These are phyloP conservation scores for Dicorynia guianensis DNA, from an alignment of 306 rosid genomes.

Conservation along the genomic window DNA sequence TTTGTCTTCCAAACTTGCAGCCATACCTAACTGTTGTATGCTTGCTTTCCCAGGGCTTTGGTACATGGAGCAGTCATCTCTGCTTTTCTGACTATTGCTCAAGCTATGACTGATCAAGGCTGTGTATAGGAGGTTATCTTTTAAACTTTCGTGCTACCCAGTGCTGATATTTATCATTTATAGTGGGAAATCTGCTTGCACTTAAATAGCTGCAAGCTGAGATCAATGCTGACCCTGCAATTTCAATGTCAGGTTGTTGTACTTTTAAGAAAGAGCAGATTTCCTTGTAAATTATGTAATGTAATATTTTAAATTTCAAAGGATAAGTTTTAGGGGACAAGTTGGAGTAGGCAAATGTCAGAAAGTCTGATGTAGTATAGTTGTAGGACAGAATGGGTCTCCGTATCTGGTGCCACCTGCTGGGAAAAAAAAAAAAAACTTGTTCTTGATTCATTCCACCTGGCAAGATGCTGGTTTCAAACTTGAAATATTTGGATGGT, in stretches of 20 bases:
- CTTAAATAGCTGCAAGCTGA: conserved; percentile 27
- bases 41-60: conserved; percentile 64
- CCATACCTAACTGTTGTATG: neutral
- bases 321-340: conserved; percentile 35
- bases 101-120: conserved; percentile 93
- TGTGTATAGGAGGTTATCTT: conserved; percentile 62
- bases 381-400: conserved; percentile 35
- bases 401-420: conserved; percentile 24
- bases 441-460: conserved; percentile 35
- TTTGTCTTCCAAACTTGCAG: neutral
- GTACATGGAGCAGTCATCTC: conserved; percentile 86
- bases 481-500: conserved; percentile 35
- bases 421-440: neutral
- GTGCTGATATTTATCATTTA: conserved; percentile 13
- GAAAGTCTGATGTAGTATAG: conserved; percentile 29
- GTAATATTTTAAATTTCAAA: conserved; percentile 37
- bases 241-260: conserved; percentile 12
- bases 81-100: conserved; percentile 81
- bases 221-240: conserved; percentile 22
- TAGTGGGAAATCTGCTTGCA: neutral
- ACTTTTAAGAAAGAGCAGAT: conserved; percentile 30
- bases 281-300: conserved; percentile 56
- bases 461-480: conserved; percentile 19
- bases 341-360: conserved; percentile 35
- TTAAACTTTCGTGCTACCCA: conserved; percentile 32